A percentile compares a stretch with the other conserved stretches of the same genome.
Evolutionary conservation across 2,329 filamentous ascomycete species (phyloP).

Genomic region (Penicillium sp.): DNA sequence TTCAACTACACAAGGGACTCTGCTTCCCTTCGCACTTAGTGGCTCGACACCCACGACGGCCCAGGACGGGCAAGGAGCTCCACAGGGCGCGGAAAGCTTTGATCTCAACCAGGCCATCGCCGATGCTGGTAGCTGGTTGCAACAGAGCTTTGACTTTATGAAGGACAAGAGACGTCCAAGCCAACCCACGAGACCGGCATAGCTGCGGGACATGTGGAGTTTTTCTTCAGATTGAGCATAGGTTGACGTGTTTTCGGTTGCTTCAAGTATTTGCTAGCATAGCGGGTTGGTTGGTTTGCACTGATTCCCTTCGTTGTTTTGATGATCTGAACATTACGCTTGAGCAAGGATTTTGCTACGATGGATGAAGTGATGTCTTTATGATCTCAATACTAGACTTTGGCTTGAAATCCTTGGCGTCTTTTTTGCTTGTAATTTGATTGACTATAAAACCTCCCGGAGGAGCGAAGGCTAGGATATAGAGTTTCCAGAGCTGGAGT

Average conservation of each 20-base stretch:
- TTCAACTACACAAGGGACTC: conserved; percentile 15
- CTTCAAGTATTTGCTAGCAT: neutral
- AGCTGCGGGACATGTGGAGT: conserved; percentile 12
- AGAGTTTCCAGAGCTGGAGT: neutral
- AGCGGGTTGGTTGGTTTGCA: neutral
- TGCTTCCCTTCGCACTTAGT: conserved; percentile 35
- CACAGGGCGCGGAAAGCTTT: conserved; percentile 39
- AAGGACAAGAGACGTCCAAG: conserved; percentile 32
- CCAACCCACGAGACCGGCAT: conserved; percentile 13
- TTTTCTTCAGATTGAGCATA: conserved; percentile 20
- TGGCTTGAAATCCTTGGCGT: neutral
- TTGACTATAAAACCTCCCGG: too few relatives aligned
- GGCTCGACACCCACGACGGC: conserved; percentile 36
- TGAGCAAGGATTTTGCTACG: neutral
- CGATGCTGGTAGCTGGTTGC: conserved; percentile 50
- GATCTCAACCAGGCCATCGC: conserved; percentile 48
- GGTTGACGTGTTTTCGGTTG: neutral
- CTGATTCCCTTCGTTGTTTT: conserved; percentile 3
- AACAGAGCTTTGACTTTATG: conserved; percentile 46
- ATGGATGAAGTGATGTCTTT: neutral
- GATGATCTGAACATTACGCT: neutral
- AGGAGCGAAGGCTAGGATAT: neutral
- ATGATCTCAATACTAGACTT: neutral
- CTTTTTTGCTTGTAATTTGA: neutral
- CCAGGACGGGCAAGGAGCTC: conserved; percentile 39